Evolutionary conservation across 768 basidiomycete species (phyloP), one percentile per base, ranked within the genome.

Genomic region (Porphyrellus cyaneotinctus): DNA sequence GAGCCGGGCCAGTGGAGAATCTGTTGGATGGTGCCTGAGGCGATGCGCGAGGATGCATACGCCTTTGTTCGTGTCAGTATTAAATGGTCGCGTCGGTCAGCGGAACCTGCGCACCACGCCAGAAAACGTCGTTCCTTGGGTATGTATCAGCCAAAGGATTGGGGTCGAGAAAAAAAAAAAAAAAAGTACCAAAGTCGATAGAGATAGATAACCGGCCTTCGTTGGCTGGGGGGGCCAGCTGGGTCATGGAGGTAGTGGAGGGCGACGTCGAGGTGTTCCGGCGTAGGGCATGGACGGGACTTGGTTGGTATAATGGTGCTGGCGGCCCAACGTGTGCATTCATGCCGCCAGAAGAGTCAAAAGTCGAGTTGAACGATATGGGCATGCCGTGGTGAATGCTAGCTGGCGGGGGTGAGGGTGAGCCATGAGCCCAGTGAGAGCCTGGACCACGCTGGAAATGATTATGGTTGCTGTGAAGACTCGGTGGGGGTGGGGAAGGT

Each of bases 1-100:
- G 87, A 87, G 7, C 88, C 89, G 0, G 88, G 91, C 91, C 91
- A 94, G 53, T 80, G 80, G 17, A 94, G 70, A 50, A 94, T 91
- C 64, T 93, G 91, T 58, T 91, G 91, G 6, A 92, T 79, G 57
- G 78, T 77, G 15, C 92, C 92, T 0, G 78, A 80, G 11, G 87
- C 81, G 52, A 92, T 87, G 57, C 91, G 84, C 12, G 90, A 87
- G 9, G 90, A 92, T 8, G 87, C 91, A 62, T 89, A 95, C 1
- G 91, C 88, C 88, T 91, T 12, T 39, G 47, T 38, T 43, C 22
- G 6, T 48, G 59, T 52, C 56, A 57, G 51, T 43, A 32, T 33
- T n/a, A 10, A 31, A 10, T 33, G 32, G 52, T 15, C 13, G 6
- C 15, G n/a, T 23, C 18, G n/a, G 2, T 3, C 6, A 23, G 1